Percentiles rank a stretch among this genome's conserved stretches.
These are phyloP conservation scores for Hanseniaspora occidentalis DNA, from an alignment of 805 yeast genomes.

Conservation along the genomic window DNA sequence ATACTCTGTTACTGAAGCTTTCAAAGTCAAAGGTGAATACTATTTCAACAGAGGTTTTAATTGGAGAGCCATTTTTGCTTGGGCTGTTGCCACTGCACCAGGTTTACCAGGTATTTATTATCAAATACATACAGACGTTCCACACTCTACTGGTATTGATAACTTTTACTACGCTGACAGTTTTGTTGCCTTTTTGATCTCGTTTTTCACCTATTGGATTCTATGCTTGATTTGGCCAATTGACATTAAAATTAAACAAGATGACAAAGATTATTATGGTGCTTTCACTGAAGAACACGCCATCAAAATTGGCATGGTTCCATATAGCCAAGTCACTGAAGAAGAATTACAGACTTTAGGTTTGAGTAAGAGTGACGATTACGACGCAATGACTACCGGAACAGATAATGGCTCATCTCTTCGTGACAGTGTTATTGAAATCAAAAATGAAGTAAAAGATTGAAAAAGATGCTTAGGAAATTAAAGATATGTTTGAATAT, in stretches of 20 bases:
- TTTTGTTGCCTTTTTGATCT: constrained; percentile 29
- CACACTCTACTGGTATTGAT: constrained; percentile 24
- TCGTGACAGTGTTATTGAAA: not conserved
- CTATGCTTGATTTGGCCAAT: constrained; percentile 27
- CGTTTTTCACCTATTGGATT: constrained; percentile 27
- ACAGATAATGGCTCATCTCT: constrained; percentile 2
- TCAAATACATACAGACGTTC: constrained; percentile 22
- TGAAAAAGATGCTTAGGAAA: too few relatives aligned
- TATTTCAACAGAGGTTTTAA: constrained; percentile 29
- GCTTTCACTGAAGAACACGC: constrained; percentile 28
- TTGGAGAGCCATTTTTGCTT: constrained; percentile 25
- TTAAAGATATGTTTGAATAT: too few relatives aligned
- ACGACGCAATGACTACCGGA: constrained; percentile 1
- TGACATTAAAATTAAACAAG: constrained; percentile 23
- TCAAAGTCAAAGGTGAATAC: constrained; percentile 22
- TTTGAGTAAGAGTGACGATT: constrained; percentile 5
- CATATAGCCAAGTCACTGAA: constrained; percentile 19
- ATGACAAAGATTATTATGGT: constrained; percentile 29
- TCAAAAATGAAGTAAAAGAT: not conserved
- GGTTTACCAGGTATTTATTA: constrained; percentile 37
- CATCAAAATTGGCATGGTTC: constrained; percentile 21
- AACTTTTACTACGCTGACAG: constrained; percentile 33
- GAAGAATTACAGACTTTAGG: constrained; percentile 7
- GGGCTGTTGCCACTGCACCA: constrained; percentile 30
- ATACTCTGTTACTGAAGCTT: constrained; percentile 23